Base-by-base conservation (phyloP, 768 basidiomycete species). In the Strobilomyces dryophilus region DNA sequence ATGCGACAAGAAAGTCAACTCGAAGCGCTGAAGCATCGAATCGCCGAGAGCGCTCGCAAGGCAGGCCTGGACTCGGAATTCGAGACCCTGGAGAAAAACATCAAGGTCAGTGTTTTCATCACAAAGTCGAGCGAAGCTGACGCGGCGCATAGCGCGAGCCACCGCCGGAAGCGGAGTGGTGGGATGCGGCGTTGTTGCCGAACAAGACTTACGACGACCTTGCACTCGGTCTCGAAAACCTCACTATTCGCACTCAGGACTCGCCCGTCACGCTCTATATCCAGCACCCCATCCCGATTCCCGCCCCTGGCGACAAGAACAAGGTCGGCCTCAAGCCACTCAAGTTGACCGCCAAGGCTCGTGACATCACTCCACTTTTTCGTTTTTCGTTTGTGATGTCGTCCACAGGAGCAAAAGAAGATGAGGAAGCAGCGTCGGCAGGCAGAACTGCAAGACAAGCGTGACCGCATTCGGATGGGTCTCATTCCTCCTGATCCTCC, bases 251-350 rank as follows among this genome's bases (percentile, higher is more conserved):
- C 18, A 84, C 76, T 14, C 65, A 70, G 6, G 74, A 85, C 60
- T 89, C 89, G 4, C 89, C 91, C 0, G 87, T 98, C 53, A 91
- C 89, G 17, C 79, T 90, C 36, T 94, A 95, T 62, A 83, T 98
- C 46, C 97, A 98, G 67, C 95, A 98, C 66, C 97, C 97, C 12
- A 98, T 99, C 55, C 92, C 92, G 10, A 94, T 99, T 52, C 92
- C 92, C 44, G 89, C 89, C 4, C 92, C 92, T 11, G 83, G 82
- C 18, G 94, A 95, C 57, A 92, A 92, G 74, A 85, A 82, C 66
- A 84, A 87, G 65, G 76, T 79, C 5, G 78, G 76, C n/a, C 66
- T 89, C 50, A 92, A 95, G 65, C 88, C 92, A 2, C 71, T 98
- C 59, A 97, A 91, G 81, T 70, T 99, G 55, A 99, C 95, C 4